These are phyloP conservation scores for Phyllosticta ampelicida DNA, from an alignment of 2,329 filamentous ascomycete genomes.

Conservation along the genomic window DNA sequence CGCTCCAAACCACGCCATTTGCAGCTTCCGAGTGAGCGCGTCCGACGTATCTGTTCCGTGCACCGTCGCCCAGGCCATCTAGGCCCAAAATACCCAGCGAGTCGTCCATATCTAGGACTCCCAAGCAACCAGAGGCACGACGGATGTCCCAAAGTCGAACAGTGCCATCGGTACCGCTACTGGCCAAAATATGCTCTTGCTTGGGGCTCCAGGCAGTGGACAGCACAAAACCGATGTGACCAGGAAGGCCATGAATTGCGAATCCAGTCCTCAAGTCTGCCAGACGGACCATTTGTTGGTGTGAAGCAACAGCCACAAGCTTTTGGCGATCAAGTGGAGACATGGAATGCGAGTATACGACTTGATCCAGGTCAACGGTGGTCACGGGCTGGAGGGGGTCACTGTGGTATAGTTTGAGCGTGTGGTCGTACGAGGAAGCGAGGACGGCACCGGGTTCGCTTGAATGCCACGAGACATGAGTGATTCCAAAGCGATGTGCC, in stretches of 20 bases:
- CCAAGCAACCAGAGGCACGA: constrained; percentile 64
- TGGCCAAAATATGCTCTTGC: constrained; percentile 68
- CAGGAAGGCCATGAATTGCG: constrained; percentile 40
- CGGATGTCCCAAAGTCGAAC: constrained; percentile 82
- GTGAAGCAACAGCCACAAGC: constrained; percentile 78
- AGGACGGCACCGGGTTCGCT: constrained; percentile 68
- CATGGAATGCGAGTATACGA: constrained; percentile 66
- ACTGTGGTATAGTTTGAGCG: constrained; percentile 64
- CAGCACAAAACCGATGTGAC: constrained; percentile 44
- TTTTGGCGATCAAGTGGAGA: constrained; percentile 63
- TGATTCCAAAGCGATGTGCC: constrained; percentile 59
- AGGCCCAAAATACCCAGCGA: constrained; percentile 52
- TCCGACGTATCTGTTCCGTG: constrained; percentile 26
- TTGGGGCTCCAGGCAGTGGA: constrained; percentile 71
- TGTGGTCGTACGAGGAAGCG: constrained; percentile 67
- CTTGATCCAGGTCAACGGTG: constrained; percentile 56
- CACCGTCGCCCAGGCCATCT: constrained; percentile 33
- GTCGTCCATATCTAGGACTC: constrained; percentile 74
- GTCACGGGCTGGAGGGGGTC: constrained; percentile 50
- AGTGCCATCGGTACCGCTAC: constrained; percentile 73
- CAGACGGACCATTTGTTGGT: constrained; percentile 72
- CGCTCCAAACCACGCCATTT: constrained; percentile 77
- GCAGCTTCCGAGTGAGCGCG: constrained; percentile 70
- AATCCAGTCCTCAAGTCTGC: constrained; percentile 78
- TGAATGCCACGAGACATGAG: constrained; percentile 66